These are phyloP conservation scores for Podaxis sp. DNA, from an alignment of 768 basidiomycete genomes.

Conservation along the genomic window DNA sequence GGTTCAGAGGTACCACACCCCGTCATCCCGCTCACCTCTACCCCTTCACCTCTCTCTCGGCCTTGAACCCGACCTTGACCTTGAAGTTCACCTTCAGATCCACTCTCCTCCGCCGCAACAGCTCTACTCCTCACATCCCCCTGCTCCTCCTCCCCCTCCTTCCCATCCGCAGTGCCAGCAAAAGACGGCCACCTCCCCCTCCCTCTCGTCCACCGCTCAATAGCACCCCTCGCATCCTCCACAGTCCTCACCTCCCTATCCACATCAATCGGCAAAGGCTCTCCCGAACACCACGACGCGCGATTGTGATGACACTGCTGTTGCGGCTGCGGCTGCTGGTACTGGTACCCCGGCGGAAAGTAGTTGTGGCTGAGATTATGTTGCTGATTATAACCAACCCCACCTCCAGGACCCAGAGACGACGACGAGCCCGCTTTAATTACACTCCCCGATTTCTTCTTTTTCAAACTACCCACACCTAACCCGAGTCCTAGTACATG, in stretches of 20 bases:
- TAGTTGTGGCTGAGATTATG: not conserved
- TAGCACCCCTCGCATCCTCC: not conserved
- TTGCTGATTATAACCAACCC: too few relatives aligned
- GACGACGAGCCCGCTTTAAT: not conserved
- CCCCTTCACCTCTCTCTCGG: not conserved
- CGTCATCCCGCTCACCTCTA: not conserved
- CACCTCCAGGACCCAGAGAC: not conserved
- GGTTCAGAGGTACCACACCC: not conserved
- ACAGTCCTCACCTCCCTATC: not conserved
- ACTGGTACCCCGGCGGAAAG: not conserved
- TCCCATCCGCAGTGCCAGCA: not conserved
- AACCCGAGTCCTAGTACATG: not conserved
- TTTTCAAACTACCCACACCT: slow-evolving; percentile 3
- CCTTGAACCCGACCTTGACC: not conserved
- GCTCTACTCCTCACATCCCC: not conserved
- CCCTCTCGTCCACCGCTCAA: slow-evolving; percentile 3
- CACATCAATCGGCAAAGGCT: not conserved
- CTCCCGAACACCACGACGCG: slow-evolving; percentile 8
- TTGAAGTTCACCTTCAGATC: not conserved
- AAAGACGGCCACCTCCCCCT: not conserved
- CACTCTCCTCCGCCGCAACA: not conserved
- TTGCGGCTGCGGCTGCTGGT: not conserved
- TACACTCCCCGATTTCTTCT: not conserved
- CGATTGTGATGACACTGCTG: not conserved
- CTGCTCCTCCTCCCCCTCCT: not conserved